phyloP scores from a whole-genome alignment of 2,329 filamentous ascomycete genomes.

The Thelonectria rubi region DNA sequence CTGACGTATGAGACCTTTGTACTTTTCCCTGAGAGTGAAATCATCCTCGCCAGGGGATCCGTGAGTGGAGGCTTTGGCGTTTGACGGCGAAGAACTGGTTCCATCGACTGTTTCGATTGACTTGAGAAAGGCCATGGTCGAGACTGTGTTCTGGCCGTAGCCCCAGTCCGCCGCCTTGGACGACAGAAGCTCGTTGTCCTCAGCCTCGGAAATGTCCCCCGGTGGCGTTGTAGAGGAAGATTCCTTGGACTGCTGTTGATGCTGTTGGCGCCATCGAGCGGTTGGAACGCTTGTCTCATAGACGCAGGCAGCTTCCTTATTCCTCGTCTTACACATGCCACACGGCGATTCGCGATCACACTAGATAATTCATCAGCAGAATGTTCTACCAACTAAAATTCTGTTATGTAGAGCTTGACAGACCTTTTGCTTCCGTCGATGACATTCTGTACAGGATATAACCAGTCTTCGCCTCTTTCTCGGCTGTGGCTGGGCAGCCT shows the following conservation, averaged over 20 bases:
- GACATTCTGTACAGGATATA: constrained; percentile 71
- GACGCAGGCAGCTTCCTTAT: constrained; percentile 63
- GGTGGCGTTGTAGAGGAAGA: constrained; percentile 8
- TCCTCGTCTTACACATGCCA: constrained; percentile 66
- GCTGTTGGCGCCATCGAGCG: constrained; percentile 46
- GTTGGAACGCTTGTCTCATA: constrained; percentile 64
- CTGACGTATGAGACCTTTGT: constrained; percentile 66
- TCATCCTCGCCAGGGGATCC: constrained; percentile 39
- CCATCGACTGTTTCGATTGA: constrained; percentile 59
- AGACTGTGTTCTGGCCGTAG: constrained; percentile 61
- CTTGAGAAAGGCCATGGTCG: constrained; percentile 64
- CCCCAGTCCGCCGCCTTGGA: constrained; percentile 61
- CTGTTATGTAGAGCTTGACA: background rate
- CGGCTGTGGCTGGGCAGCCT: constrained; percentile 42
- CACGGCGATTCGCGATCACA: constrained; percentile 69
- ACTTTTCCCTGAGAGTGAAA: constrained; percentile 61
- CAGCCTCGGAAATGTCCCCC: constrained; percentile 12
- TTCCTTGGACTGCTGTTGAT: constrained; percentile 8
- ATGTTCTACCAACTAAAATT: background rate
- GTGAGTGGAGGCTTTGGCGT: background rate
- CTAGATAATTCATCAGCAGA: constrained; percentile 44
- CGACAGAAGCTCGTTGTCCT: constrained; percentile 46
- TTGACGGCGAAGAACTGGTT: constrained; percentile 29
- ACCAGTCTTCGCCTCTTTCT: constrained; percentile 68
- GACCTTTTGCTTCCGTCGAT: constrained; percentile 70